Evolutionary conservation across 192 early-diverging fungal species (phyloP).

Genomic region (Diversispora epigaea): DNA sequence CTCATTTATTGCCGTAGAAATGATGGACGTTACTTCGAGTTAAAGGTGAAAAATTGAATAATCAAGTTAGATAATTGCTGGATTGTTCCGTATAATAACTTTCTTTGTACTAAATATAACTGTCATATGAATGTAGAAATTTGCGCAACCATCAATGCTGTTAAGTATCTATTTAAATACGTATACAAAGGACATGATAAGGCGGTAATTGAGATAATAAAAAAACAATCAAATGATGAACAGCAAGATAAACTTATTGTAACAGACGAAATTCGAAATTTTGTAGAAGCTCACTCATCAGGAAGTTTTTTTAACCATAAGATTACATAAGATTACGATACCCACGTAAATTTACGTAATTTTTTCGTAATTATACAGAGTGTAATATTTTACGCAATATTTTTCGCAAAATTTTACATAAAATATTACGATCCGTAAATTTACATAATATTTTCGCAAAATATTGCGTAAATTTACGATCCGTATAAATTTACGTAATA

Average conservation of each 20-base stretch:
- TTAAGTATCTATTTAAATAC: constrained; percentile 48
- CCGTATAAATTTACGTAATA: no score
- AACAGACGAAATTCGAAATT: constrained; percentile 1
- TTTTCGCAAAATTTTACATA: no score
- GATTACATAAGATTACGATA: constrained; percentile 32
- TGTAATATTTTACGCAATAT: no score
- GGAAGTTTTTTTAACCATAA: no score
- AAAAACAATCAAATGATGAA: background rate
- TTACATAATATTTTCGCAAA: no score
- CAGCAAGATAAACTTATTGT: background rate
- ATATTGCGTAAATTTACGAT: no score
- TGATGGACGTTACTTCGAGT: background rate
- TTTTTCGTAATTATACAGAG: no score
- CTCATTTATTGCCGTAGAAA: constrained; percentile 25
- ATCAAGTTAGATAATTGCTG: constrained; percentile 35
- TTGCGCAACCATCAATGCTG: constrained; percentile 31
- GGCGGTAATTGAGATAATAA: background rate
- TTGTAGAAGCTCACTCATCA: constrained; percentile 30
- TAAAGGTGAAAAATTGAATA: background rate
- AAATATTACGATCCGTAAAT: no score
- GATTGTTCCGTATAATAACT: constrained; percentile 39
- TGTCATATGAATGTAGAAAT: constrained; percentile 43
- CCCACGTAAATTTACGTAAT: constrained; percentile 14
- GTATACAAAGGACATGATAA: constrained; percentile 40
- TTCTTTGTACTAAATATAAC: constrained; percentile 38